Percentiles rank a stretch among this genome's conserved stretches.
These are phyloP conservation scores for Phaeophleospora eucalypticola DNA, from an alignment of 2,329 filamentous ascomycete genomes.

Conservation along the genomic window DNA sequence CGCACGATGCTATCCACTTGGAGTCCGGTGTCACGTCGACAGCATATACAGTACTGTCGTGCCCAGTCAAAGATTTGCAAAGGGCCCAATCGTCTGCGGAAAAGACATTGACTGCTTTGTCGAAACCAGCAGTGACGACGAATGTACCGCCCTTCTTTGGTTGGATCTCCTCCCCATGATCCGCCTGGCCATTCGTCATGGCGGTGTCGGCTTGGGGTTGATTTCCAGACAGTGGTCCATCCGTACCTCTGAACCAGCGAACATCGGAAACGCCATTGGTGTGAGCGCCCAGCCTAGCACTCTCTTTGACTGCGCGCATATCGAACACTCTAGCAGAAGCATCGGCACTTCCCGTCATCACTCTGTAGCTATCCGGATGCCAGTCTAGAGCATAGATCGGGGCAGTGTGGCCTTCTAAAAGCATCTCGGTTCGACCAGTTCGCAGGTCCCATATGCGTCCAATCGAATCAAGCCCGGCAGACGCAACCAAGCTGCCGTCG, in stretches of 20 bases:
- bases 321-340: slow-evolving; percentile 99
- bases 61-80: slow-evolving; percentile 80
- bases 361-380: slow-evolving; percentile 84
- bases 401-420: slow-evolving; percentile 87
- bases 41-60: slow-evolving; percentile 87
- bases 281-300: slow-evolving; percentile 84
- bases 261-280: slow-evolving; percentile 87
- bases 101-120: slow-evolving; percentile 92
- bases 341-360: slow-evolving; percentile 87
- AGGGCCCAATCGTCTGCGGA: slow-evolving; percentile 94
- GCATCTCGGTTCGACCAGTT: slow-evolving; percentile 90
- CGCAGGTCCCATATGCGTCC: slow-evolving; percentile 93
- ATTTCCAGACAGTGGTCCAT: slow-evolving; percentile 63
- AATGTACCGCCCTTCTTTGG: slow-evolving; percentile 90
- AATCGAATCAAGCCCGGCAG: slow-evolving; percentile 89
- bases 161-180: slow-evolving; percentile 12
- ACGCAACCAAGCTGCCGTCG: slow-evolving; percentile 85
- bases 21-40: slow-evolving; percentile 83
- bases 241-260: slow-evolving; percentile 85
- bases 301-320: slow-evolving; percentile 78
- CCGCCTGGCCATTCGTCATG: slow-evolving; percentile 20
- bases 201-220: slow-evolving; percentile 47
- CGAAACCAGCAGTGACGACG: slow-evolving; percentile 85
- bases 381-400: slow-evolving; percentile 93
- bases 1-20: slow-evolving; percentile 89